Evolutionary conservation across 169 alveolate genomes (phyloP).

Genomic region (Plasmodium falciparum): DNA sequence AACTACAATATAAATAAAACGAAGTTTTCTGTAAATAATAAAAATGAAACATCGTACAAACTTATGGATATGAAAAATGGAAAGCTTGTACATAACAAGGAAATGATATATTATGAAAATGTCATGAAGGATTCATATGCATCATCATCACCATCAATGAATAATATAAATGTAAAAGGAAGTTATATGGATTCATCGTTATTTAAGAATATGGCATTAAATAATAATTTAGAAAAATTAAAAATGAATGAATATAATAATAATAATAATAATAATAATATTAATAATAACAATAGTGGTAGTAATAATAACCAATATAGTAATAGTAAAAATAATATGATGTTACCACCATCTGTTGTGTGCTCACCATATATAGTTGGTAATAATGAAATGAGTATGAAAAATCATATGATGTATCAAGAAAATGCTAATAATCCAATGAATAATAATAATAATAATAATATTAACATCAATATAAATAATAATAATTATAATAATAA

Average conservation of each 20-base stretch:
- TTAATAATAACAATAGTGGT: constrained; percentile 2
- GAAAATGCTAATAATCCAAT: neutral
- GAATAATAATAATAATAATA: neutral
- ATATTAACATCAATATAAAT: neutral
- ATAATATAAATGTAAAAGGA: constrained; percentile 26
- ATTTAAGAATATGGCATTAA: constrained; percentile 4
- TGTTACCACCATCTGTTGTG: no score
- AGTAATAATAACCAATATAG: neutral
- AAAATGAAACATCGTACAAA: constrained; percentile 25
- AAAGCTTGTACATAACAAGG: constrained; percentile 17
- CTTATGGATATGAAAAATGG: constrained; percentile 29
- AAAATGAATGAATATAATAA: constrained; percentile 20
- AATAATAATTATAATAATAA: constrained; percentile 6
- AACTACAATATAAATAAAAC: constrained; percentile 32
- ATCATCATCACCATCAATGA: constrained; percentile 16
- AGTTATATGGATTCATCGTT: constrained; percentile 12
- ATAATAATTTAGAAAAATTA: constrained; percentile 15
- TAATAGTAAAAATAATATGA: neutral
- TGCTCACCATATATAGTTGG: neutral
- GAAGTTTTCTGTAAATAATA: constrained; percentile 12
- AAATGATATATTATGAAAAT: constrained; percentile 26
- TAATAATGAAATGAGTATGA: neutral
- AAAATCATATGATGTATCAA: neutral
- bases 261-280: neutral
- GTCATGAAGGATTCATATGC: constrained; percentile 16